Evolutionary conservation across 352 stramenopile species (phyloP).

Genomic region (Pythium brachiatum): DNA sequence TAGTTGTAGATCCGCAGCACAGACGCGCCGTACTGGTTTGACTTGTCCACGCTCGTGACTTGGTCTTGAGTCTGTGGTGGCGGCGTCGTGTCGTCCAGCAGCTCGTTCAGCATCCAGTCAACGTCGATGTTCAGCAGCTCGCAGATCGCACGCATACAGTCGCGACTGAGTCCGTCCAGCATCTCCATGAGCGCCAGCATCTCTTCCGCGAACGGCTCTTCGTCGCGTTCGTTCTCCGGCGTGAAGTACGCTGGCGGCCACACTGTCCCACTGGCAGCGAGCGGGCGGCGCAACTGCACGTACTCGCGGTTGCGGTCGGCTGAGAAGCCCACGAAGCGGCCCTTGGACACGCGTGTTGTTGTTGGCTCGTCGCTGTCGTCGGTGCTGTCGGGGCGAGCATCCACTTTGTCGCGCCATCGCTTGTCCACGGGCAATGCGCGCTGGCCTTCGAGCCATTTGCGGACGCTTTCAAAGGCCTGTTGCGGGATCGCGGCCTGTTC

Average conservation of each 20-base stretch:
- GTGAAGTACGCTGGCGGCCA: conserved; percentile 74
- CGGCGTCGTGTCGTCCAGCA: conserved; percentile 58
- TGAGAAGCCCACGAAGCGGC: conserved; percentile 73
- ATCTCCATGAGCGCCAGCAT: conserved; percentile 58
- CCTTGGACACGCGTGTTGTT: conserved; percentile 47
- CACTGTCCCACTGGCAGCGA: conserved; percentile 63
- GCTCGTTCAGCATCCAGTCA: conserved; percentile 57
- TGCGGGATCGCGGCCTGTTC: conserved; percentile 61
- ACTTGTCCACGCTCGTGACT: conserved; percentile 32
- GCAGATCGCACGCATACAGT: conserved; percentile 78
- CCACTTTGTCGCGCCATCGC: conserved; percentile 72
- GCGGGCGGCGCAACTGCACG: conserved; percentile 64
- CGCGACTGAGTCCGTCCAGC: conserved; percentile 60
- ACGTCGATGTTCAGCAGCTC: conserved; percentile 66
- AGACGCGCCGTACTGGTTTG: conserved; percentile 74
- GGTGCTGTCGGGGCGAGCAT: conserved; percentile 26
- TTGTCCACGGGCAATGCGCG: conserved; percentile 43
- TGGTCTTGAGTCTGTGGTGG: conserved; percentile 27
- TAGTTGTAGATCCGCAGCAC: conserved; percentile 87
- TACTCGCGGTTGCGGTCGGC: conserved; percentile 75
- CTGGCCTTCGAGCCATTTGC: conserved; percentile 58
- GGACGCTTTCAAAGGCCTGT: conserved; percentile 54
- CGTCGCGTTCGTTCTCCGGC: conserved; percentile 19
- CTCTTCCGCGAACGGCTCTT: conserved; percentile 48
- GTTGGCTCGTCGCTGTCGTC: conserved; percentile 24